Percentiles rank a stretch among this genome's conserved stretches.
phyloP scores from a whole-genome alignment of 108 stramenopile species.

The Pseudonitzschia multistriata region DNA sequence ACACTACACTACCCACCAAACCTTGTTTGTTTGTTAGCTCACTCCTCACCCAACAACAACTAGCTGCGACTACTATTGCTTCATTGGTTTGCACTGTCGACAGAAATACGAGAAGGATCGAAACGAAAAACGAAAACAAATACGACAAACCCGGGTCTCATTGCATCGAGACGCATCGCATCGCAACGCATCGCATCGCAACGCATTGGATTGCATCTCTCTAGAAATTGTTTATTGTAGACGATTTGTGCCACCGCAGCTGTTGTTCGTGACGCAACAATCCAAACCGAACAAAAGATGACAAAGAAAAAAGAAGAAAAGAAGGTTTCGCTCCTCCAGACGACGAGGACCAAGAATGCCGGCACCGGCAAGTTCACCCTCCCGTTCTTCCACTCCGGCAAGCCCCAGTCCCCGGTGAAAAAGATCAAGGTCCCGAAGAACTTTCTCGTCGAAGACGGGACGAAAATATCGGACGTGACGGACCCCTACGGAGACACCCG shows the following conservation, averaged over 20 bases:
- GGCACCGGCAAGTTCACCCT: conserved; percentile 25
- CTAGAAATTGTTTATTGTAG: too few species aligned
- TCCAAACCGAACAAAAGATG: background rate
- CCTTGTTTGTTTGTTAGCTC: too few species aligned
- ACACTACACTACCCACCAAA: too few species aligned
- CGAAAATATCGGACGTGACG: conserved; percentile 31
- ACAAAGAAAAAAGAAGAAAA: conserved; percentile 26
- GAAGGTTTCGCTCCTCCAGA: conserved; percentile 31
- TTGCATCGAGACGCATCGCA: too few species aligned
- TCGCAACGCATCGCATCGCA: too few species aligned
- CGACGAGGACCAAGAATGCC: conserved; percentile 21
- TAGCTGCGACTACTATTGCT: background rate
- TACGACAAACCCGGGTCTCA: too few species aligned
- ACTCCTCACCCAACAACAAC: too few species aligned
- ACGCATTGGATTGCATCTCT: too few species aligned
- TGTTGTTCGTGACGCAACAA: too few species aligned
- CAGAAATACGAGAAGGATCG: too few species aligned
- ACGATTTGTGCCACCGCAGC: too few species aligned
- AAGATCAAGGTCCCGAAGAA: conserved; percentile 19
- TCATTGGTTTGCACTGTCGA: background rate
- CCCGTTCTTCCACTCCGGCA: background rate
- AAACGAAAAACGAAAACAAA: too few species aligned
- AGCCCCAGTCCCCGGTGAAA: conserved; percentile 20
- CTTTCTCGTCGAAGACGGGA: conserved; percentile 10
- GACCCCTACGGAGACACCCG: conserved; percentile 11